Evolutionary conservation across 352 stramenopile species (phyloP), one percentile per base, ranked within the genome.

Genomic region (Globisporangium barbulae): DNA sequence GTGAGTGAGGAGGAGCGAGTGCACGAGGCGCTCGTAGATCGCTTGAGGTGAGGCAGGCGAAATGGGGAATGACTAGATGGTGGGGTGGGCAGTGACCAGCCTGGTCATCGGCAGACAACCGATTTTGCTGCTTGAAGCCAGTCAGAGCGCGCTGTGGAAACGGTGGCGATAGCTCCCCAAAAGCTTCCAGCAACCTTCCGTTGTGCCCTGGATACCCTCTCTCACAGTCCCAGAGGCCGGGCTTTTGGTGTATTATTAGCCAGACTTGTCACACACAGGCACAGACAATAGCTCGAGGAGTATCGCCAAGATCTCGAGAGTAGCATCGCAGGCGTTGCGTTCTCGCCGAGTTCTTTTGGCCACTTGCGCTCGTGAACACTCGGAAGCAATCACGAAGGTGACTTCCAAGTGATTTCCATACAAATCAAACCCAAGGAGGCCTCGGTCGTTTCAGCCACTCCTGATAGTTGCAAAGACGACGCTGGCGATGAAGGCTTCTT

Each of bases 31-130:
- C 37, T 61, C 52, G 39, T 61, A 61, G 55, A 53, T 61, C 55
- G 10, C 55, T 61, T 61, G 55, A 52, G n/a, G 25, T 41, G 55
- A 53, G 21, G 39, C 55, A 52, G 49, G 55, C 28, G 55, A 61
- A 61, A 61, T 61, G 39, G 17, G 21, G 55, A 61, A n/a, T 61
- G 54, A 61, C n/a, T 39, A 25, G 21, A 21, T n/a, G n/a, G n/a
- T n/a, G n/a, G n/a, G n/a, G n/a, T n/a, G n/a, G n/a, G n/a, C n/a
- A n/a, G n/a, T n/a, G n/a, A n/a, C n/a, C n/a, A n/a, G n/a, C n/a
- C n/a, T n/a, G n/a, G n/a, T n/a, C n/a, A n/a, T n/a, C n/a, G n/a
- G n/a, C 47, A 53, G 48, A 10, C 7, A 19, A 21, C 10, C 1
- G 22, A 53, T 53, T 21, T 53, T 13, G 48, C 48, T 53, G 25